Conservation (phyloP, 768 basidiomycete genomes). For the Trametes cingulata region DNA sequence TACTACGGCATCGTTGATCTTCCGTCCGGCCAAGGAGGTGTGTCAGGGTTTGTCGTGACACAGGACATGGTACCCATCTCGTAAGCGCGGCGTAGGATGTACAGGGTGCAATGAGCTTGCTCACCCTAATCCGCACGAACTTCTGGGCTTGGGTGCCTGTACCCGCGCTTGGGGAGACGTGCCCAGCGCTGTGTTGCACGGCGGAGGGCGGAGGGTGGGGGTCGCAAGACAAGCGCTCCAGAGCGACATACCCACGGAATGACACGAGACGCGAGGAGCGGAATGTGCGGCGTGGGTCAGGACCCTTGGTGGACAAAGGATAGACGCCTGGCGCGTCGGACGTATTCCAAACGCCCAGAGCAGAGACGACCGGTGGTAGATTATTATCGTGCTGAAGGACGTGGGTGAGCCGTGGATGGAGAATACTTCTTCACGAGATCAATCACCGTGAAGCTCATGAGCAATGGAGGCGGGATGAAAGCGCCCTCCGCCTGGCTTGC, state of each 20-base stretch:
- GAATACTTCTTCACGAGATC: background rate
- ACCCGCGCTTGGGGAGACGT: conserved; percentile 16
- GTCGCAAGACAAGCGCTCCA: conserved; percentile 43
- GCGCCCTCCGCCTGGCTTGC: conserved; percentile 27
- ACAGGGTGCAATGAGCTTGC: conserved; percentile 1
- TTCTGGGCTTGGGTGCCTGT: conserved; percentile 13
- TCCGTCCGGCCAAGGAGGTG: background rate
- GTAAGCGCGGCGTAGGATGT: background rate
- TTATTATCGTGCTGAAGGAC: conserved; percentile 44
- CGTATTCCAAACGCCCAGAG: conserved; percentile 46
- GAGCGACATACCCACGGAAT: conserved; percentile 43
- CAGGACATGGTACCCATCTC: background rate
- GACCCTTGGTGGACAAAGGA: conserved; percentile 37
- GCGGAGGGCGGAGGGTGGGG: conserved; percentile 8
- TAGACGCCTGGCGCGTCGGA: conserved; percentile 34
- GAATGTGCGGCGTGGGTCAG: conserved; percentile 37
- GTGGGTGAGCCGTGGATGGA: background rate
- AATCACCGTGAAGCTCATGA: conserved; percentile 45
- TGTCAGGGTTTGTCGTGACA: background rate
- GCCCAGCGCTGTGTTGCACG: conserved; percentile 22
- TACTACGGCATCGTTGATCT: conserved; percentile 43
- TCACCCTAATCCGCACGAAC: conserved; percentile 42
- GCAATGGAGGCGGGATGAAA: conserved; percentile 40
- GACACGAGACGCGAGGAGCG: conserved; percentile 41
- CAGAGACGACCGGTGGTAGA: conserved; percentile 43